Evolutionary conservation across 768 basidiomycete genomes (phyloP), one percentile per base, ranked within the genome.

Genomic region (Rhodocollybia butyracea): DNA sequence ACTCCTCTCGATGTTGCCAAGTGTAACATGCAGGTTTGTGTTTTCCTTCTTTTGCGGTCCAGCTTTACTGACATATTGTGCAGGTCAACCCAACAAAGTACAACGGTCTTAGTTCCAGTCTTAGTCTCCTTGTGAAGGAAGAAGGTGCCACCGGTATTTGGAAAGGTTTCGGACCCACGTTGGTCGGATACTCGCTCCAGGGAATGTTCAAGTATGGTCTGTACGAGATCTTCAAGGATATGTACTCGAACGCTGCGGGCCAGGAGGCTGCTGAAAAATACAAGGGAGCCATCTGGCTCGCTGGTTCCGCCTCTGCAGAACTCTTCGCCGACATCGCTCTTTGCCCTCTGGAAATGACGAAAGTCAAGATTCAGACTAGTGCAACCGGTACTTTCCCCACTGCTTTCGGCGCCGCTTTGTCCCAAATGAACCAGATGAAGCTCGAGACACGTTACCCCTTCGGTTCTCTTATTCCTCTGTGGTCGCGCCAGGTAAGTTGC

Each of bases 161-260:
- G 86, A 98, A 96, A 73, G 95, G 95, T 65, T 77, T 97, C 68
- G 91, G 91, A 34, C 95, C 95, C 52, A 98, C 95, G 57, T 78
- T 94, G 59, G 78, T 96, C 73, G 94, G 95, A 60, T 95, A 95
- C 79, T 91, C 92, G 8, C 81, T 94, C 64, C 95, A 97, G 76
- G 95, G 95, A 69, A 87, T 94, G 84, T 94, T 96, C 88, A 98
- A 98, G 76, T 97, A 92, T 72, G 95, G 95, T 77, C 90, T 95
- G 70, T 97, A 97, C 71, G 94, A 98, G 75, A 71, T 89, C 67
- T 98, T 95, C 89, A 98, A 96, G 81, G 94, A 97, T 71, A 56
- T 68, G 60, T 95, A 94, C 82, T 85, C 85, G 80, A 94, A 94
- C 82, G 67, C 88, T 61, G 86, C 92, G 59, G 94, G 94, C 51